Percentiles rank a stretch among this genome's conserved stretches.
Conservation (phyloP, 306 rosid species). For the Casuarina equisetifolia region DNA sequence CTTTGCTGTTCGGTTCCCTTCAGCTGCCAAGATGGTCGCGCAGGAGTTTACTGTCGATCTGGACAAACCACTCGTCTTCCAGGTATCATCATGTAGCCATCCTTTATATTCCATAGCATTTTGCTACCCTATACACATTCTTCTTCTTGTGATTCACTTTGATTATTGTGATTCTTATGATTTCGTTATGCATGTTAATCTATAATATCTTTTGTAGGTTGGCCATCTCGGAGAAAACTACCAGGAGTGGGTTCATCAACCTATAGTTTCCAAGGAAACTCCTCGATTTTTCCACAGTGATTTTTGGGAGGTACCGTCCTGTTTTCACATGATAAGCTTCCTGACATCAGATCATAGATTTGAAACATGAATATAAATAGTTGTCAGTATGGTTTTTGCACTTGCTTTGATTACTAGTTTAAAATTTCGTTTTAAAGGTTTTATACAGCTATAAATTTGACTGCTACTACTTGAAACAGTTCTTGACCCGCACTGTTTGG, state of each 20-base stretch:
- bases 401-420: background rate
- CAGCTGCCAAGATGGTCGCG: slow-evolving; percentile 62
- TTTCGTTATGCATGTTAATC: slow-evolving; percentile 2
- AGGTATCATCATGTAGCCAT: slow-evolving; percentile 45
- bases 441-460: slow-evolving; percentile 23
- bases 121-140: background rate
- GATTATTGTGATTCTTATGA: background rate
- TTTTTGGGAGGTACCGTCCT: slow-evolving; percentile 66
- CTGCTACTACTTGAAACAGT: slow-evolving; percentile 57
- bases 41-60: slow-evolving; percentile 77
- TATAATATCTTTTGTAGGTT: slow-evolving; percentile 51
- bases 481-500: slow-evolving; percentile 86
- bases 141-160: background rate
- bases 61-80: slow-evolving; percentile 86
- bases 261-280: slow-evolving; percentile 79
- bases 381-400: background rate
- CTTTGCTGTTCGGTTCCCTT: slow-evolving; percentile 6
- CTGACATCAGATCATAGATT: background rate
- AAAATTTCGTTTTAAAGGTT: background rate
- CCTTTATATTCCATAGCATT: no score
- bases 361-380: background rate
- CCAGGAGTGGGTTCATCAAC: slow-evolving; percentile 96
- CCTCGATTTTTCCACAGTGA: slow-evolving; percentile 87
- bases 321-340: background rate
- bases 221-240: slow-evolving; percentile 93